phyloP scores from a whole-genome alignment of 805 yeast species.

The Sungouiozyma intestinalis region DNA sequence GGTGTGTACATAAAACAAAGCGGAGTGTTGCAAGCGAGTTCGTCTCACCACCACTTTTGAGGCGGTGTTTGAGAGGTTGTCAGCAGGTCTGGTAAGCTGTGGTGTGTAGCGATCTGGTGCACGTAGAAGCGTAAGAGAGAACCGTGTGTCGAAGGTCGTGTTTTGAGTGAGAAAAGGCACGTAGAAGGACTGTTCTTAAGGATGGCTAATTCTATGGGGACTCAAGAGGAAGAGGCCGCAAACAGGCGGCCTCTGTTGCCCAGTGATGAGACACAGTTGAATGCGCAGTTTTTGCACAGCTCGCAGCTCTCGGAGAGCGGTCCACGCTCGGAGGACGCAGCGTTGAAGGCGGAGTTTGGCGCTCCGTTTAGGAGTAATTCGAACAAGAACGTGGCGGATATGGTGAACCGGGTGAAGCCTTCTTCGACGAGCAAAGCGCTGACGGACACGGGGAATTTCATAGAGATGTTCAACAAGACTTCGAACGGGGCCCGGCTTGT shows the following conservation, averaged over 20 bases:
- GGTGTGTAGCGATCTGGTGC: too few species aligned
- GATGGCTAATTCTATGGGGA: constrained; percentile 1
- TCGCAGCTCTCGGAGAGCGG: not conserved
- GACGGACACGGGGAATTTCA: constrained; percentile 26
- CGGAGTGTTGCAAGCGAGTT: too few species aligned
- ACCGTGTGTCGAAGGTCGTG: too few species aligned
- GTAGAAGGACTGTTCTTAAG: not conserved
- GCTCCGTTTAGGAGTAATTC: constrained; percentile 15
- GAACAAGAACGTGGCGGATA: constrained; percentile 14
- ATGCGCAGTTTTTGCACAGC: constrained; percentile 2
- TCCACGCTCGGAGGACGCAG: not conserved
- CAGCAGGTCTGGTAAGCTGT: too few species aligned
- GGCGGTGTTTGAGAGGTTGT: too few species aligned
- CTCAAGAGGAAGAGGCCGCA: constrained; percentile 1
- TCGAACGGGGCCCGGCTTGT: not conserved
- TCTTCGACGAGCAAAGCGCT: constrained; percentile 18
- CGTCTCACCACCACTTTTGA: too few species aligned
- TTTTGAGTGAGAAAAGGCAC: too few species aligned
- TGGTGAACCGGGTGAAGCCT: constrained; percentile 5
- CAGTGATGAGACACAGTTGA: constrained; percentile 16
- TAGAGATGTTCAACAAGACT: constrained; percentile 12
- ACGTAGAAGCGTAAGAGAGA: too few species aligned
- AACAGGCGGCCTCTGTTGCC: constrained; percentile 22
- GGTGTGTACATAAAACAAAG: too few species aligned
- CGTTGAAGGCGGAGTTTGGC: not conserved